Conservation (phyloP, 2,329 filamentous ascomycete genomes). For the Clonostachys solani region DNA sequence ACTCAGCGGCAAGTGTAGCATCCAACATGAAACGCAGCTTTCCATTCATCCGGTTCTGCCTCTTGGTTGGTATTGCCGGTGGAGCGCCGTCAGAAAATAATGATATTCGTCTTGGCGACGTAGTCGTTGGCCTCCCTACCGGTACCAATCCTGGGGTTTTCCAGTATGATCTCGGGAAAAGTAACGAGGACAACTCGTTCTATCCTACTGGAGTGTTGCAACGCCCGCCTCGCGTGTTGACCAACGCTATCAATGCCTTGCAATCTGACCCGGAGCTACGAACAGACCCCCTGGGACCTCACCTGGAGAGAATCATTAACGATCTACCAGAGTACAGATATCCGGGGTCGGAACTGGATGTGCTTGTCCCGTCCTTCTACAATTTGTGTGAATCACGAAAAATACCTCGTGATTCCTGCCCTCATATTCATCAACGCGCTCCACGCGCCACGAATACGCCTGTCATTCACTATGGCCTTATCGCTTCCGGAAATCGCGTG, state of each 20-base stretch:
- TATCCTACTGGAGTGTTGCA: not conserved
- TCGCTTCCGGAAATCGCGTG: slow-evolving; percentile 5
- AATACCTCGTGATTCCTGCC: not conserved
- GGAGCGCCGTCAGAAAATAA: slow-evolving; percentile 18
- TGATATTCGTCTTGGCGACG: slow-evolving; percentile 11
- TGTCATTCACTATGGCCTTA: slow-evolving; percentile 6
- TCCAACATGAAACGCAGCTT: slow-evolving; percentile 19
- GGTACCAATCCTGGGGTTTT: slow-evolving; percentile 2
- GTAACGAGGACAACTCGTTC: not conserved
- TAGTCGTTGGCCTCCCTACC: slow-evolving; percentile 3
- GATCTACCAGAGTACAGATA: not conserved
- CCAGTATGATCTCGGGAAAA: slow-evolving; percentile 12
- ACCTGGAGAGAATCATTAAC: not conserved
- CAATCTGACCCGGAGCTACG: not conserved
- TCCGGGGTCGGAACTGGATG: not conserved
- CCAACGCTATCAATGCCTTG: not conserved
- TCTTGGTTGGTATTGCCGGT: slow-evolving; percentile 26
- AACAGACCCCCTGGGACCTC: not conserved
- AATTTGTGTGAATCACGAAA: too few species aligned
- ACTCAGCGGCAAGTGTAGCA: slow-evolving; percentile 12
- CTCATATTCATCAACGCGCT: not conserved
- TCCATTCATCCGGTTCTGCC: slow-evolving; percentile 14
- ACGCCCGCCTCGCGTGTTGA: not conserved
- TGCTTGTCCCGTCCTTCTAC: not conserved
- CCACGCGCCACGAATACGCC: slow-evolving; percentile 10